Percentiles rank a stretch among this genome's conserved stretches.
Evolutionary conservation across 805 yeast species (phyloP).

Genomic region (Cyberlindnera meyerae): DNA sequence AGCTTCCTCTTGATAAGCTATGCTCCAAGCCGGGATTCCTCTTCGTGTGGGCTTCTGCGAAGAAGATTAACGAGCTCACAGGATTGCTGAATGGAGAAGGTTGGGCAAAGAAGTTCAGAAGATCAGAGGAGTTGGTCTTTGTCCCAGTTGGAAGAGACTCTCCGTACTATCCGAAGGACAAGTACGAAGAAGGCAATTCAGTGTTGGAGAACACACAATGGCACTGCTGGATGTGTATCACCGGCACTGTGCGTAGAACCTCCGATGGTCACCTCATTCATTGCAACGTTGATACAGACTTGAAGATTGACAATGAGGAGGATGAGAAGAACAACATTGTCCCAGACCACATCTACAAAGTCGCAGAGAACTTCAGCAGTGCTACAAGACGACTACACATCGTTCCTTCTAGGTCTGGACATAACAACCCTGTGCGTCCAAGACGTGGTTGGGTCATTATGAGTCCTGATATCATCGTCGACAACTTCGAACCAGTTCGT

Average conservation of each 20-base stretch:
- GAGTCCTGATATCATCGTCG: slow-evolving; percentile 75
- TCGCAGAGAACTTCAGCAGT: slow-evolving; percentile 85
- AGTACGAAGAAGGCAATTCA: too few relatives aligned
- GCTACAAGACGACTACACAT: slow-evolving; percentile 82
- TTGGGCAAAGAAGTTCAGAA: slow-evolving; percentile 68
- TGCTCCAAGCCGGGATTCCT: slow-evolving; percentile 83
- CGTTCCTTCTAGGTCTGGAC: slow-evolving; percentile 68
- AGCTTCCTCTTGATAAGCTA: slow-evolving; percentile 65
- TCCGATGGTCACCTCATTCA: slow-evolving; percentile 81
- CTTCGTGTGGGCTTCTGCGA: slow-evolving; percentile 83
- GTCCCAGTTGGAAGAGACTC: slow-evolving; percentile 65
- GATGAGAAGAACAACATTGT: slow-evolving; percentile 40
- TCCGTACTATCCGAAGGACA: slow-evolving; percentile 67
- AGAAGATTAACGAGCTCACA: slow-evolving; percentile 60
- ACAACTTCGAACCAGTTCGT: slow-evolving; percentile 53
- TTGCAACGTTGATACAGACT: slow-evolving; percentile 88
- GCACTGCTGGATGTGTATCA: slow-evolving; percentile 98
- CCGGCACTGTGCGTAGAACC: slow-evolving; percentile 87
- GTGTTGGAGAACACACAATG: slow-evolving; percentile 73
- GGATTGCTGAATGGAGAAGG: slow-evolving; percentile 46
- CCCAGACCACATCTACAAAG: slow-evolving; percentile 72
- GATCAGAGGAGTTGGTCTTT: slow-evolving; percentile 86
- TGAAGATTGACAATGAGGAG: slow-evolving; percentile 55
- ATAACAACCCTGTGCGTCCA: slow-evolving; percentile 53
- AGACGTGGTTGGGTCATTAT: slow-evolving; percentile 90